Base-by-base conservation (phyloP, 306 rosid genomes). In the Glycine latifolia region DNA sequence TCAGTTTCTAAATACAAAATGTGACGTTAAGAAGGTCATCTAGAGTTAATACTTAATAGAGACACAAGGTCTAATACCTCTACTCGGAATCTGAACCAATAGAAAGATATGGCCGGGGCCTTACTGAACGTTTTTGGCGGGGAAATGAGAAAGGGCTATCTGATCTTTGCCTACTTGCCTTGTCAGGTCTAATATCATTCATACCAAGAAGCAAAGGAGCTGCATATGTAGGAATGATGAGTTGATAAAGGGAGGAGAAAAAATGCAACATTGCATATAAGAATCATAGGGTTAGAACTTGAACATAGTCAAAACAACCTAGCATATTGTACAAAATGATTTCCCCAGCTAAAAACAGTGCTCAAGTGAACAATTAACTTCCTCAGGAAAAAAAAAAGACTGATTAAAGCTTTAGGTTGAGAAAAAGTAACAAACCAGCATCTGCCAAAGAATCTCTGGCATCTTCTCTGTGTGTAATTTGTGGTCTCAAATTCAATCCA, bases 71-170 rank as follows among this genome's bases (percentile, higher is more conserved):
- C 44, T 44, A 65, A 62, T 79, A 48, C 67, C 84, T 81, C 97
- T 95, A 93, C 78, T 92, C 97, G 0, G 98, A 92, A 86, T 93
- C 99, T n/a, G 97, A 92, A 87, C 86, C 91, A 50, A 96, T 92
- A 8, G 97, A 96, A 47, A 93, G 91, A 87, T 75, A 67, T 61
- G 88, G 53, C 46, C 93, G 92, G 3, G 88, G 92, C 87, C 97
- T 91, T 74, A 86, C 97, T 63, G 99, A 95, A 78, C 99, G 96
- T 84, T 91, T 96, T 83, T 96, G 99, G 79, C 97, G 98, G 84
- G 99, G 99, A 89, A 93, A 92, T 33, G 98, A 89, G 93, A 96
- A 89, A n/a, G 98, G 97, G 85, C 92, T 91, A 79, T 82, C 92
- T 33, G 98, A 90, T 83, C 97, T 86, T 77, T 82, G 91, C 85